phyloP scores from a whole-genome alignment of 345 rosid genomes.

The Odontarrhena argentea region DNA sequence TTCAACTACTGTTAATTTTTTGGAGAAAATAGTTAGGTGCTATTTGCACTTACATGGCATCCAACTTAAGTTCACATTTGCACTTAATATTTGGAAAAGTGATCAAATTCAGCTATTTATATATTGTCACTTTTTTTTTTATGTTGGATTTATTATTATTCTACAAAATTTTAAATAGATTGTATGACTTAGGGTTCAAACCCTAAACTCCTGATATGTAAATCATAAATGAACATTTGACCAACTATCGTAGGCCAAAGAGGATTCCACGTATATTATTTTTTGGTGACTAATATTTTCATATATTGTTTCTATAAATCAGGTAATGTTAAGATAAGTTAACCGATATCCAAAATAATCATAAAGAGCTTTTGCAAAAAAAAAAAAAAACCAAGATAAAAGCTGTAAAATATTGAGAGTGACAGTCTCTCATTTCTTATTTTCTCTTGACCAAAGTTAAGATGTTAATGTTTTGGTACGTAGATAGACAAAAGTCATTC shows the following conservation, averaged over 20 bases:
- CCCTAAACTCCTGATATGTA: no score
- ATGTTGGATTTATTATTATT: no score
- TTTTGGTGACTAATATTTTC: neutral
- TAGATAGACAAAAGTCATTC: constrained; percentile 25
- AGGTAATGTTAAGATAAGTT: neutral
- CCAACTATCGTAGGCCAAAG: no score
- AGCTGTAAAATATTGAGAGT: neutral
- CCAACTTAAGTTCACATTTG: no score
- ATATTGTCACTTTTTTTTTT: no score
- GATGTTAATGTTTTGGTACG: constrained; percentile 13
- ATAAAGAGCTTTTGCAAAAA: neutral
- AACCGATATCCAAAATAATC: neutral
- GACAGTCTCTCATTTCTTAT: constrained; percentile 15
- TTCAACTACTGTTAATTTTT: no score
- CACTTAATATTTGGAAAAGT: no score
- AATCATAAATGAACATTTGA: no score
- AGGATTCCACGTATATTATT: no score
- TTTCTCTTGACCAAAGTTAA: constrained; percentile 3
- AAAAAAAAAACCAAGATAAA: neutral
- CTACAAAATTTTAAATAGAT: no score
- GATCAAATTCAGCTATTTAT: no score
- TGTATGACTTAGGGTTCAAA: no score
- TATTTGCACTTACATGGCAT: neutral
- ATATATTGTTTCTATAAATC: neutral
- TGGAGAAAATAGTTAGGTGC: neutral